These are phyloP conservation scores for Beauveria bassiana DNA, from an alignment of 2,329 filamentous ascomycete genomes.

Conservation along the genomic window DNA sequence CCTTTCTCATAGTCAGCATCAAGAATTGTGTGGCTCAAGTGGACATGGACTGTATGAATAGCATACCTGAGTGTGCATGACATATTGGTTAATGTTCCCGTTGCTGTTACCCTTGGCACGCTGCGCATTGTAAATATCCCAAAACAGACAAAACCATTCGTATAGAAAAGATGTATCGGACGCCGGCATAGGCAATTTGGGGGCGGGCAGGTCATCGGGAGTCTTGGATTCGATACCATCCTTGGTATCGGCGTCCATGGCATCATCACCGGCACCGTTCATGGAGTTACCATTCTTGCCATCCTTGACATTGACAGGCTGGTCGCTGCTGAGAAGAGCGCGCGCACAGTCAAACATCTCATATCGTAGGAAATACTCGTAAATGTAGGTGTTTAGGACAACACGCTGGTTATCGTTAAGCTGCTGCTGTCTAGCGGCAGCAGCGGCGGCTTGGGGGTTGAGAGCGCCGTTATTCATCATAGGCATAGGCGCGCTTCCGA, in stretches of 20 bases:
- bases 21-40: slow-evolving; percentile 43
- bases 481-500: slow-evolving; percentile 51
- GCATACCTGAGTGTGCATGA: slow-evolving; percentile 74
- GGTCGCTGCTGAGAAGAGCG: slow-evolving; percentile 58
- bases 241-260: slow-evolving; percentile 78
- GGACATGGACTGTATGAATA: slow-evolving; percentile 17
- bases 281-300: slow-evolving; percentile 59
- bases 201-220: slow-evolving; percentile 71
- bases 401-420: slow-evolving; percentile 42
- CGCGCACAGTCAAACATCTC: slow-evolving; percentile 79
- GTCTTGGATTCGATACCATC: slow-evolving; percentile 67
- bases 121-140: slow-evolving; percentile 87
- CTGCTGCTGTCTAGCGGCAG: slow-evolving; percentile 30
- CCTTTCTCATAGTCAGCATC: slow-evolving; percentile 69
- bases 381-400: slow-evolving; percentile 77
- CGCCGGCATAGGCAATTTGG: slow-evolving; percentile 57
- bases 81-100: slow-evolving; percentile 63
- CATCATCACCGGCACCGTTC: slow-evolving; percentile 65
- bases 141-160: slow-evolving; percentile 97
- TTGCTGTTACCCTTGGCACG: slow-evolving; percentile 56
- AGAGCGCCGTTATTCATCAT: slow-evolving; percentile 57
- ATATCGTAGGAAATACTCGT: slow-evolving; percentile 84
- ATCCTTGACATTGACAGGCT: slow-evolving; percentile 62
- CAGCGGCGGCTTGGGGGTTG: slow-evolving; percentile 27
- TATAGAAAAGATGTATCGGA: slow-evolving; percentile 79